Percentiles rank a stretch among this genome's conserved stretches.
Evolutionary conservation across 2,329 filamentous ascomycete species (phyloP).

Genomic region (Coniochaeta sp.): DNA sequence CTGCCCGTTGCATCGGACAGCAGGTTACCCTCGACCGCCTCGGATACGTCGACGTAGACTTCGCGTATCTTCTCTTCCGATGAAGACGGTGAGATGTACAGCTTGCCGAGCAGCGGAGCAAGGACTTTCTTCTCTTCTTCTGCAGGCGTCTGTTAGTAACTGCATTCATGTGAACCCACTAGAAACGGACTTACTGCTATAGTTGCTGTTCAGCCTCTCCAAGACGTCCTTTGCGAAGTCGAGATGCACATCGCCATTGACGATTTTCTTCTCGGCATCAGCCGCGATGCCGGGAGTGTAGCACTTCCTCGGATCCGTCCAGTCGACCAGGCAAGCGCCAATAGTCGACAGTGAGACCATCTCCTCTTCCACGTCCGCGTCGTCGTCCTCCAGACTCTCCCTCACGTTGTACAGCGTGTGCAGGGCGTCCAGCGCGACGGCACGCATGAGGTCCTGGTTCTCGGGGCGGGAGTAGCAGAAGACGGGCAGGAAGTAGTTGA

Average conservation of each 20-base stretch:
- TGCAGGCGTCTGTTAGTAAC: constrained; percentile 28
- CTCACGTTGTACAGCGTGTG: constrained; percentile 67
- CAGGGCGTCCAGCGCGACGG: constrained; percentile 65
- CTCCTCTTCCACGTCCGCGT: constrained; percentile 65
- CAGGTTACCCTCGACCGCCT: constrained; percentile 56
- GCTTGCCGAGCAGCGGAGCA: constrained; percentile 70
- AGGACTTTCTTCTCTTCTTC: constrained; percentile 83
- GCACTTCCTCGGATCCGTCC: constrained; percentile 87
- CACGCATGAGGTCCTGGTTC: constrained; percentile 76
- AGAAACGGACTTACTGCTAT: constrained; percentile 52
- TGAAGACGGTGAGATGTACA: constrained; percentile 67
- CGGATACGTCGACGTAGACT: constrained; percentile 49
- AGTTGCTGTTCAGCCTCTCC: constrained; percentile 60
- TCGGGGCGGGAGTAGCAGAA: constrained; percentile 81
- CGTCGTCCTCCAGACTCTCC: constrained; percentile 66
- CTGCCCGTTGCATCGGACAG: constrained; percentile 53
- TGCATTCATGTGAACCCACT: background rate
- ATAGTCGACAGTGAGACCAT: constrained; percentile 75
- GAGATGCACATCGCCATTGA: constrained; percentile 74
- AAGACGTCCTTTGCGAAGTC: constrained; percentile 71
- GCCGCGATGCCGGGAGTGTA: constrained; percentile 38
- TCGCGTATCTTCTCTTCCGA: constrained; percentile 50
- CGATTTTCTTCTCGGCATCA: constrained; percentile 53
- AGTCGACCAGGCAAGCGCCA: constrained; percentile 79
- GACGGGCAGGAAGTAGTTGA: constrained; percentile 91